These are phyloP conservation scores for Triadica sebifera DNA, from an alignment of 345 rosid species.

Conservation along the genomic window DNA sequence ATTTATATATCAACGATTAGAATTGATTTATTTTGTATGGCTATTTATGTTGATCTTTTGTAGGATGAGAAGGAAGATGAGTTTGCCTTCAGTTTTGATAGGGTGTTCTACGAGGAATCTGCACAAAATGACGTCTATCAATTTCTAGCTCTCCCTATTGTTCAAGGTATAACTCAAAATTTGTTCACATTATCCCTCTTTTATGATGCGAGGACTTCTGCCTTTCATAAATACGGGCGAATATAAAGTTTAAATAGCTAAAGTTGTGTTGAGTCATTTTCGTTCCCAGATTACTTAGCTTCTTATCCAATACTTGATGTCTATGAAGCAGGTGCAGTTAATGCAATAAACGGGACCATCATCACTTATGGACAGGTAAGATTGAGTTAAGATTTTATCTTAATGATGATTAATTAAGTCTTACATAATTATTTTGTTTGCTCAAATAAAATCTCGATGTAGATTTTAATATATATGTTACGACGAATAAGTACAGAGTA, in stretches of 20 bases:
- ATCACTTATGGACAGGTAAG: conserved; percentile 87
- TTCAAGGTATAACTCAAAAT: conserved; percentile 43
- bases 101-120: conserved; percentile 58
- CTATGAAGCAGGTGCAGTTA: conserved; percentile 53
- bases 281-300: background rate
- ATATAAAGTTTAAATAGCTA: no score
- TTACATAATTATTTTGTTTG: no score
- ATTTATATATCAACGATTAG: background rate
- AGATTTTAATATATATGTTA: background rate
- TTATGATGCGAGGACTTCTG: background rate
- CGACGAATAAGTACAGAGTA: background rate
- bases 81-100: conserved; percentile 54
- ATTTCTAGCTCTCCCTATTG: conserved; percentile 67
- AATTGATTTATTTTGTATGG: background rate
- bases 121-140: conserved; percentile 58
- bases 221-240: no score
- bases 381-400: background rate
- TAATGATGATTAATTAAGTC: background rate
- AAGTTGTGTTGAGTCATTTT: background rate
- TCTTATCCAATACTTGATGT: conserved; percentile 5
- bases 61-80: conserved; percentile 78
- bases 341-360: conserved; percentile 71
- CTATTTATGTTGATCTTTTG: background rate
- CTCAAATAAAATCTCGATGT: background rate
- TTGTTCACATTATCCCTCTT: background rate